These are phyloP conservation scores for Trypanosoma conorhini DNA, from an alignment of 208 protist species.

Conservation along the genomic window DNA sequence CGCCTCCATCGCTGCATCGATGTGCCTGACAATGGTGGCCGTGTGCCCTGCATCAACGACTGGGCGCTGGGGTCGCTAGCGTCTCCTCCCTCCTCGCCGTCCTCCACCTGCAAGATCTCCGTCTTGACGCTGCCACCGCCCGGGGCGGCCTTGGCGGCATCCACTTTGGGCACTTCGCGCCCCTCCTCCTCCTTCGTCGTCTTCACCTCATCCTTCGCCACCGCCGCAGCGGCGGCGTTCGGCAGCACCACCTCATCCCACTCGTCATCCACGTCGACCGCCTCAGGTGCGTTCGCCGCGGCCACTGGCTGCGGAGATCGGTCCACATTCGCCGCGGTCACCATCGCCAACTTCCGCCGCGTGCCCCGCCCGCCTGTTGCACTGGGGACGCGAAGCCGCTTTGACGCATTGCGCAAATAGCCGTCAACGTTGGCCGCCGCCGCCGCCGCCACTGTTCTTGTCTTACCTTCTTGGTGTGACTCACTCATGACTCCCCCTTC, in stretches of 20 bases:
- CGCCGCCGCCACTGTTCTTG: slow-evolving; percentile 44
- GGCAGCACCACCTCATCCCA: slow-evolving; percentile 86
- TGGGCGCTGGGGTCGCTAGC: neutral
- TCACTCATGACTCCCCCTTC: slow-evolving; percentile 4
- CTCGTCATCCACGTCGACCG: slow-evolving; percentile 61
- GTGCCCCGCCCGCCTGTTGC: slow-evolving; percentile 81
- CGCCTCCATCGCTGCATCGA: slow-evolving; percentile 45
- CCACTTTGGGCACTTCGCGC: slow-evolving; percentile 5
- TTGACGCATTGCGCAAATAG: slow-evolving; percentile 82
- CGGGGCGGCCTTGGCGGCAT: slow-evolving; percentile 18
- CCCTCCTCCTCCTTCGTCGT: slow-evolving; percentile 16
- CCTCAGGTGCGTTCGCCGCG: neutral
- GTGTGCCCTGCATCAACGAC: slow-evolving; percentile 43
- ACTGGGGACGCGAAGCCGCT: slow-evolving; percentile 65
- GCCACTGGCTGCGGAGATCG: slow-evolving; percentile 1
- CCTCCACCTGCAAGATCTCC: slow-evolving; percentile 18
- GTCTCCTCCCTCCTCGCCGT: slow-evolving; percentile 11
- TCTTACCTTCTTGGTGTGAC: slow-evolving; percentile 2
- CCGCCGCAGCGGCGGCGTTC: neutral
- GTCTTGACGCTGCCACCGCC: slow-evolving; percentile 32
- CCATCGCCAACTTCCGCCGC: slow-evolving; percentile 78
- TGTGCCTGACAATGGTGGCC: slow-evolving; percentile 58
- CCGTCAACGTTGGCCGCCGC: slow-evolving; percentile 79
- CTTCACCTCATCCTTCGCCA: slow-evolving; percentile 37
- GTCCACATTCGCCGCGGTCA: slow-evolving; percentile 53